Conservation (phyloP, 345 rosid genomes). For the Kandelia obovata region DNA sequence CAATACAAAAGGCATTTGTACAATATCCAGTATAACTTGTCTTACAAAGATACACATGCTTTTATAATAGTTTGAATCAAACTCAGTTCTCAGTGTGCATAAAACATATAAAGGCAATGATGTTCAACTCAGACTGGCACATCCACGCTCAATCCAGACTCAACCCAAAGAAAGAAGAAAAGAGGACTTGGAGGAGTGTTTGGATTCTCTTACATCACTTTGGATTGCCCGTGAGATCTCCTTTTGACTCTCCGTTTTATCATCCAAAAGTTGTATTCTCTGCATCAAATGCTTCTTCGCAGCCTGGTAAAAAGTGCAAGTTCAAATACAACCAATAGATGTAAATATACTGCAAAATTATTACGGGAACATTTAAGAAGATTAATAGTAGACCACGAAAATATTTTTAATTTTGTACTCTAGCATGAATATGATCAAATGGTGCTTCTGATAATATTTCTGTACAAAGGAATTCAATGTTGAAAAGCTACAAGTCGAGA, state of each 20-base stretch:
- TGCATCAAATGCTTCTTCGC: conserved; percentile 84
- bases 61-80: too few relatives aligned
- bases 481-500: too few relatives aligned
- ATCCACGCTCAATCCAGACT: not conserved
- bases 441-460: not conserved
- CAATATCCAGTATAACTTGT: too few relatives aligned
- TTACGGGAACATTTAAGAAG: not conserved
- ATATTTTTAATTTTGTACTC: not conserved
- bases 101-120: too few relatives aligned
- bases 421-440: not conserved
- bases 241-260: conserved; percentile 75
- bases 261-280: conserved; percentile 64
- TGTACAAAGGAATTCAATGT: too few relatives aligned
- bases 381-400: not conserved
- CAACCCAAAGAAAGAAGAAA: not conserved
- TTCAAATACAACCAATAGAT: conserved; percentile 6
- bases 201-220: conserved; percentile 44
- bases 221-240: conserved; percentile 68
- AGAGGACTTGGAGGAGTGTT: not conserved
- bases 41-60: too few relatives aligned
- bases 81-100: too few relatives aligned
- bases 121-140: not conserved
- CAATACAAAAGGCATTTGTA: too few relatives aligned
- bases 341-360: not conserved
- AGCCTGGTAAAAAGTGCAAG: conserved; percentile 39